Conservation (phyloP, 2,329 filamentous ascomycete genomes). For the Epichloe glyceriae region DNA sequence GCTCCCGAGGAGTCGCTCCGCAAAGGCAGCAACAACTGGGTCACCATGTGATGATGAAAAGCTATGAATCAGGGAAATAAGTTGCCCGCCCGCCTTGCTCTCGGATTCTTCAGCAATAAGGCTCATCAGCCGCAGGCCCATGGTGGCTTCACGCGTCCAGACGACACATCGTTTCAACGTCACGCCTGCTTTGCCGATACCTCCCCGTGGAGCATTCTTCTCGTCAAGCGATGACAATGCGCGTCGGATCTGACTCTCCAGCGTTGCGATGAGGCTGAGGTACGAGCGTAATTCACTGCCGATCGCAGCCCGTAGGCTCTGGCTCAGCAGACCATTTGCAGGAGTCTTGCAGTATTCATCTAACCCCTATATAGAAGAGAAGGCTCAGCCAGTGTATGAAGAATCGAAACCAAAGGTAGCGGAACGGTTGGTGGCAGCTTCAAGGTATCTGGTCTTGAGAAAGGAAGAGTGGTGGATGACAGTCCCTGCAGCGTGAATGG, state of each 20-base stretch:
- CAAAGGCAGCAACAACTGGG: slow-evolving; percentile 85
- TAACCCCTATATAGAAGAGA: slow-evolving; percentile 81
- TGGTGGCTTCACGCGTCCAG: slow-evolving; percentile 94
- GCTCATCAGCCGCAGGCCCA: slow-evolving; percentile 87
- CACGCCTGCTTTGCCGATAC: slow-evolving; percentile 75
- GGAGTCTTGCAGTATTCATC: slow-evolving; percentile 70
- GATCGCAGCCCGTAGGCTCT: slow-evolving; percentile 83
- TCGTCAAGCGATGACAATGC: slow-evolving; percentile 66
- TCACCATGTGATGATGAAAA: slow-evolving; percentile 93
- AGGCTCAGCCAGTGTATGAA: slow-evolving; percentile 85
- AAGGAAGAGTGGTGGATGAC: slow-evolving; percentile 73
- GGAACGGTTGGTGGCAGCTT: slow-evolving; percentile 70
- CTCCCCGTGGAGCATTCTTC: slow-evolving; percentile 47
- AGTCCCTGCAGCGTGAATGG: slow-evolving; percentile 89
- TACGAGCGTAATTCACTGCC: slow-evolving; percentile 78
- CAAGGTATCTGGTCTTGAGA: slow-evolving; percentile 54
- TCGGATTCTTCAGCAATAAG: slow-evolving; percentile 86
- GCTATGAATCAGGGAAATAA: slow-evolving; percentile 85
- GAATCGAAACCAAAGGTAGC: slow-evolving; percentile 68
- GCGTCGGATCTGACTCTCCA: slow-evolving; percentile 83
- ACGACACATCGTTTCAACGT: slow-evolving; percentile 92
- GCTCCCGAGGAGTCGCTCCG: slow-evolving; percentile 72
- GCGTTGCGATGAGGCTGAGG: slow-evolving; percentile 74
- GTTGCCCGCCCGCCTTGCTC: slow-evolving; percentile 70
- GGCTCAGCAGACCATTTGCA: slow-evolving; percentile 73